Conservation (phyloP, 305 asterid species). For the Fraxinus dipetala region DNA sequence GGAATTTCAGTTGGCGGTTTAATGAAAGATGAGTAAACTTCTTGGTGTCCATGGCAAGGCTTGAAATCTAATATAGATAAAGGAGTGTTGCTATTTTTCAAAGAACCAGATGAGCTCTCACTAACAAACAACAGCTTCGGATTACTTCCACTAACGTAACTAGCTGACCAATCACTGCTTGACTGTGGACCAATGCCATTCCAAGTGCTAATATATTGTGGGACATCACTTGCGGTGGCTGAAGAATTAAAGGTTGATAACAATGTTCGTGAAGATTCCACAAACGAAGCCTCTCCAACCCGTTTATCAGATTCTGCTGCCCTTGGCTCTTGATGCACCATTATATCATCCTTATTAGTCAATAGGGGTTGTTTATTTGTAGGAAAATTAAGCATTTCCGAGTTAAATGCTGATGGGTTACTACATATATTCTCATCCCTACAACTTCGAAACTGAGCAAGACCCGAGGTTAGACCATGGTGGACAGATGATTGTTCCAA, state of each 20-base stretch:
- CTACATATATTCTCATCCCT: constrained; percentile 23
- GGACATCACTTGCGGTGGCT: constrained; percentile 7
- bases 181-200: constrained; percentile 23
- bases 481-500: constrained; percentile 24
- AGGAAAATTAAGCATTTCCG: constrained; percentile 26
- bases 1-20: constrained; percentile 16
- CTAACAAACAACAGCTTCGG: constrained; percentile 24
- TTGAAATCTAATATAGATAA: constrained; percentile 17
- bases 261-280: background rate
- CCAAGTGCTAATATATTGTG: constrained; percentile 31
- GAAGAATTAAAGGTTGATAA: constrained; percentile 1
- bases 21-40: constrained; percentile 12
- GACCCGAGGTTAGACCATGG: constrained; percentile 19
- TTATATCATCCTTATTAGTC: constrained; percentile 13
- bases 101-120: constrained; percentile 20
- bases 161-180: constrained; percentile 24
- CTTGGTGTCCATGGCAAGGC: constrained; percentile 23
- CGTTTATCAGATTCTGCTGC: background rate
- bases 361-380: constrained; percentile 8
- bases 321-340: constrained; percentile 18
- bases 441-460: constrained; percentile 25
- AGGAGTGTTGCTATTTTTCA: constrained; percentile 14
- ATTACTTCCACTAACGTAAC: constrained; percentile 22
- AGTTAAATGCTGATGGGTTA: constrained; percentile 23
- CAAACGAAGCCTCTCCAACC: background rate